These are phyloP conservation scores for Simplicillium sp. DNA, from an alignment of 2,329 filamentous ascomycete genomes.

Conservation along the genomic window DNA sequence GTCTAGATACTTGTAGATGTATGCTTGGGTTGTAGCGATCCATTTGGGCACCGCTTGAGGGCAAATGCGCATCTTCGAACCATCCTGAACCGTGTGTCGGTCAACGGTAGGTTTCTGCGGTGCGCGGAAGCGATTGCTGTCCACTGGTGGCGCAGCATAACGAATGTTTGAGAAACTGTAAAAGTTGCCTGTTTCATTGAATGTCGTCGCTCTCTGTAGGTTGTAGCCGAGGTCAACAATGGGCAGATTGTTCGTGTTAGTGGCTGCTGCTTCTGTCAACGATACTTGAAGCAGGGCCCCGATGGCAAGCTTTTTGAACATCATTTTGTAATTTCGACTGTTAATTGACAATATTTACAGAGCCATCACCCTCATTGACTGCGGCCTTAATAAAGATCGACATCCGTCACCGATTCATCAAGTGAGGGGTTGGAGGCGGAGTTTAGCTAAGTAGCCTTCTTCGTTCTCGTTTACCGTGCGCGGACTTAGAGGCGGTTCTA, in stretches of 20 bases:
- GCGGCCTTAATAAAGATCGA: too few relatives aligned
- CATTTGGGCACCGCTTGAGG: constrained; percentile 8
- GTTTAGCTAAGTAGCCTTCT: too few relatives aligned
- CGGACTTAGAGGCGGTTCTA: too few relatives aligned
- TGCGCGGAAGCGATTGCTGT: constrained; percentile 11
- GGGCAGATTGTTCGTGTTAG: background rate
- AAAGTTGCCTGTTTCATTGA: constrained; percentile 4
- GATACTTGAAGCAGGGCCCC: too few relatives aligned
- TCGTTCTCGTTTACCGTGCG: too few relatives aligned
- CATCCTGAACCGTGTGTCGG: constrained; percentile 6
- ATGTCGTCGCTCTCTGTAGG: constrained; percentile 6
- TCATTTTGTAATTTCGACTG: too few relatives aligned
- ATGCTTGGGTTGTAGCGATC: constrained; percentile 1
- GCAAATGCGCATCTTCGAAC: constrained; percentile 8
- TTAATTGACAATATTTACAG: too few relatives aligned
- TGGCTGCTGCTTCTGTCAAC: too few relatives aligned
- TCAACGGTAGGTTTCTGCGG: constrained; percentile 6
- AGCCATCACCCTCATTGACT: too few relatives aligned
- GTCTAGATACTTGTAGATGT: constrained; percentile 5
- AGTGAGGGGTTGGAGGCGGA: too few relatives aligned
- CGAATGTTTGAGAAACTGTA: constrained; percentile 16
- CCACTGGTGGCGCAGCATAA: constrained; percentile 11
- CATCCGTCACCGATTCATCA: too few relatives aligned
- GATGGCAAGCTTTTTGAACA: too few relatives aligned
- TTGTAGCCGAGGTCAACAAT: background rate